phyloP scores from a whole-genome alignment of 2,329 filamentous ascomycete genomes.

The Apiospora pterosperma region DNA sequence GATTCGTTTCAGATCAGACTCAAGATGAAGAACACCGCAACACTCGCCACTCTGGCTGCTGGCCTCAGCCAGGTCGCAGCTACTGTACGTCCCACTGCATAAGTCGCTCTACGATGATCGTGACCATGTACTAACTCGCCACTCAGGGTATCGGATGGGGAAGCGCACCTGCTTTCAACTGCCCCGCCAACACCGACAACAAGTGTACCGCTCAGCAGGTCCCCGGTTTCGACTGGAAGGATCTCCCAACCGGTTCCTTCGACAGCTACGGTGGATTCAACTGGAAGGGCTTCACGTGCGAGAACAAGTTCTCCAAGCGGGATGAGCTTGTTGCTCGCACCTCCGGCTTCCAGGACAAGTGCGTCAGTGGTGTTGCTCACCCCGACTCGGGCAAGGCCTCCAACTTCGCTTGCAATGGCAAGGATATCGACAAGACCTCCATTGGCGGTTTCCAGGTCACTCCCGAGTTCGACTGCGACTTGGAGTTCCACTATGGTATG shows the following conservation, averaged over 20 bases:
- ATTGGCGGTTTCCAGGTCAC: slow-evolving; percentile 71
- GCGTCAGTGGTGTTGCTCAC: slow-evolving; percentile 55
- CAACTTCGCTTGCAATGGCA: slow-evolving; percentile 51
- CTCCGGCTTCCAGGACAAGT: slow-evolving; percentile 47
- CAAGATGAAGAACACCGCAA: slow-evolving; percentile 50
- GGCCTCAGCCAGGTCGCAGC: slow-evolving; percentile 47
- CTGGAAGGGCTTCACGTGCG: slow-evolving; percentile 72
- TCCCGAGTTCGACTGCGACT: slow-evolving; percentile 69
- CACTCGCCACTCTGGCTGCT: slow-evolving; percentile 49
- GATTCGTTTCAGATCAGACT: slow-evolving; percentile 11
- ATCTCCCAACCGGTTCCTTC: slow-evolving; percentile 60
- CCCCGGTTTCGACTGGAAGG: slow-evolving; percentile 68
- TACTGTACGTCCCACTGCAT: slow-evolving; percentile 31
- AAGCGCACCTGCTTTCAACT: slow-evolving; percentile 23
- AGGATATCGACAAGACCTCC: slow-evolving; percentile 62
- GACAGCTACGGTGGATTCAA: slow-evolving; percentile 66
- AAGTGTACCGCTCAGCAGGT: slow-evolving; percentile 5
- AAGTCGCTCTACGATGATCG: background rate
- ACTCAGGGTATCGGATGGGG: slow-evolving; percentile 18
- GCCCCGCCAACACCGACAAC: slow-evolving; percentile 7
- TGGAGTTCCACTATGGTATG: slow-evolving; percentile 89
- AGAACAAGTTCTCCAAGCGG: slow-evolving; percentile 55
- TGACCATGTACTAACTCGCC: background rate
- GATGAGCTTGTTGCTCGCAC: slow-evolving; percentile 50
- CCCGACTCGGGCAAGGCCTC: slow-evolving; percentile 46